Percentiles rank a stretch among this genome's conserved stretches.
phyloP scores from a whole-genome alignment of 148 eudicot genomes.

The Arbutus unedo region DNA sequence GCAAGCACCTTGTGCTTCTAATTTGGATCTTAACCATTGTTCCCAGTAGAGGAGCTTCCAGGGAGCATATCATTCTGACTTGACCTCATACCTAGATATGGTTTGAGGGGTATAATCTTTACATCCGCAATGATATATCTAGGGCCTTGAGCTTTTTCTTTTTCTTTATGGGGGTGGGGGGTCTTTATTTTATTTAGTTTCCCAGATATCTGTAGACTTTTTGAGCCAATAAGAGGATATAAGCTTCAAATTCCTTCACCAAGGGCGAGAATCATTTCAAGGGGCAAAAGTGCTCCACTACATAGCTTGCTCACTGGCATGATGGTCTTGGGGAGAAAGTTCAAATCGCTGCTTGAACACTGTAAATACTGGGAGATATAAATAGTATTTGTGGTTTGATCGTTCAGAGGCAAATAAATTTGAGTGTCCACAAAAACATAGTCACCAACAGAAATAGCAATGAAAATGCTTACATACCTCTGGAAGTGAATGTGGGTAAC shows the following conservation, averaged over 20 bases:
- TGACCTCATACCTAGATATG: no score
- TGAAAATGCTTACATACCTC: slow-evolving; percentile 35
- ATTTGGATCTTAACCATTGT: neutral
- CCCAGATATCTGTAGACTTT: neutral
- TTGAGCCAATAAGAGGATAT: neutral
- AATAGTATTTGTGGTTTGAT: no score
- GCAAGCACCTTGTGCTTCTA: neutral
- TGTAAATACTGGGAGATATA: neutral
- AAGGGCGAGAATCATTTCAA: neutral
- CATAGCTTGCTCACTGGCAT: slow-evolving; percentile 1
- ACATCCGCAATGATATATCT: neutral
- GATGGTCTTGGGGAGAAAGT: neutral
- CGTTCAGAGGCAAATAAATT: no score
- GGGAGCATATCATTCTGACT: neutral
- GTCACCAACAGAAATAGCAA: neutral
- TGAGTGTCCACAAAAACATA: neutral
- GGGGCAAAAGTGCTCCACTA: neutral
- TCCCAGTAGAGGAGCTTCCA: neutral
- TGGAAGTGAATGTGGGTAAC: slow-evolving; percentile 51
- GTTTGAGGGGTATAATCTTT: neutral
- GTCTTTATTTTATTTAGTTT: neutral
- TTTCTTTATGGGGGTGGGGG: neutral
- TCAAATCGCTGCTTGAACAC: neutral
- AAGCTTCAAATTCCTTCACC: neutral
- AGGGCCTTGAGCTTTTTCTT: neutral